phyloP scores from a whole-genome alignment of 2,329 filamentous ascomycete species.

The Emergomyces orientalis region DNA sequence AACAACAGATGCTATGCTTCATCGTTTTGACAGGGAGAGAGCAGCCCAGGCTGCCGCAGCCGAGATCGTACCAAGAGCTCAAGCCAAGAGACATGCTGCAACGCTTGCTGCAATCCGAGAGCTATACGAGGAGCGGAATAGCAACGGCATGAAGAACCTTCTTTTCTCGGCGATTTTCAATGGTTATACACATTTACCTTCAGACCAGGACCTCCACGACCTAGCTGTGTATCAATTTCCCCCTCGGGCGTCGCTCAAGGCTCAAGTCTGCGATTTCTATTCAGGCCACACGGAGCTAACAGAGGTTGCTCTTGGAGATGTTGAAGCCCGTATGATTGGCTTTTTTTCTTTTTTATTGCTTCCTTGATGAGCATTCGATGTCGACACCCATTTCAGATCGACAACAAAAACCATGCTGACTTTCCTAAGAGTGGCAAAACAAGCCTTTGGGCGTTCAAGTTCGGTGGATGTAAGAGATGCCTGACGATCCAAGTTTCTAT shows the following conservation, averaged over 20 bases:
- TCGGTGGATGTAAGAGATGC: conserved; percentile 2
- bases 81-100: conserved; percentile 1
- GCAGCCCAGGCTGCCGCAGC: conserved; percentile 1
- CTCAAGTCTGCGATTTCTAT: conserved; percentile 4
- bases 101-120: not conserved
- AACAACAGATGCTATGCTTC: conserved; percentile 4
- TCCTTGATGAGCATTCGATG: not conserved
- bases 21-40: conserved; percentile 1
- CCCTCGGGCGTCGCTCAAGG: not conserved
- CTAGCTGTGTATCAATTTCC: conserved; percentile 2
- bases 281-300: not conserved
- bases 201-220: conserved; percentile 2
- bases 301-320: conserved; percentile 1
- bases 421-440: conserved; percentile 1
- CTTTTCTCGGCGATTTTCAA: not conserved
- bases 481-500: not conserved
- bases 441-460: not conserved
- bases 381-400: not conserved
- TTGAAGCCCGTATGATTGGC: conserved; percentile 1
- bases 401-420: not conserved
- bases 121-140: not conserved
- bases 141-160: conserved; percentile 5
- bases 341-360: not conserved
- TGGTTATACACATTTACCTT: conserved; percentile 1
- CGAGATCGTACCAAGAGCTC: conserved; percentile 1